phyloP scores from a whole-genome alignment of 2,329 filamentous ascomycete genomes.

The Fusarium sp. region DNA sequence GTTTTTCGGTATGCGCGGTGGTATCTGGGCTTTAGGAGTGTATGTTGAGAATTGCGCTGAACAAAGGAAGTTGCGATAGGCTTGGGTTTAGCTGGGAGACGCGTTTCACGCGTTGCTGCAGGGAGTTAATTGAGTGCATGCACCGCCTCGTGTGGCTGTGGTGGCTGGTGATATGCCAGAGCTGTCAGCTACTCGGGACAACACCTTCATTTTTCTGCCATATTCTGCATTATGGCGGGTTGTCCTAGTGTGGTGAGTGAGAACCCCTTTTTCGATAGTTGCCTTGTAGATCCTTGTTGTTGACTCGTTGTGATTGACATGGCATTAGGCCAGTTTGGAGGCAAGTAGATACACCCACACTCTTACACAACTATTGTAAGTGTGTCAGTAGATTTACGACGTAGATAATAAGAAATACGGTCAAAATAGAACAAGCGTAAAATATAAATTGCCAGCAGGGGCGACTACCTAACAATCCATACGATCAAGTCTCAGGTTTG shows the following conservation, averaged over 20 bases:
- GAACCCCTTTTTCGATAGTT: background rate
- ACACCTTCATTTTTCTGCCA: background rate
- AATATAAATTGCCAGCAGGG: background rate
- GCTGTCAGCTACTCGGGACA: background rate
- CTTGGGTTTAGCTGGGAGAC: slow-evolving; percentile 9
- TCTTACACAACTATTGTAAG: background rate
- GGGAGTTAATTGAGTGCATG: slow-evolving; percentile 26
- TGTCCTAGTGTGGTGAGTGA: background rate
- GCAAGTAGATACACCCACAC: background rate
- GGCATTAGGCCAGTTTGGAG: background rate
- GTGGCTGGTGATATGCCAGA: background rate
- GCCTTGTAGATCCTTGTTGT: background rate
- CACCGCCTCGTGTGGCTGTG: slow-evolving; percentile 1
- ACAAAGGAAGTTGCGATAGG: slow-evolving; percentile 5
- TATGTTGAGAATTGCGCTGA: background rate
- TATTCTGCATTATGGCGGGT: background rate
- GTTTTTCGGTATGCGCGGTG: slow-evolving; percentile 38
- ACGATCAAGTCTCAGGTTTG: background rate
- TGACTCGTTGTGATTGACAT: too few relatives aligned
- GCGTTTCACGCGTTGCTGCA: slow-evolving; percentile 32
- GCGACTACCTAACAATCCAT: background rate
- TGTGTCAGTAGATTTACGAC: background rate
- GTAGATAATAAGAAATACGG: background rate
- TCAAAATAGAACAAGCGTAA: rapidly evolving
- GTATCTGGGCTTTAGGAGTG: background rate